Base-by-base conservation (phyloP, 2,329 filamentous ascomycete species). In the Gnomoniopsis sp. region DNA sequence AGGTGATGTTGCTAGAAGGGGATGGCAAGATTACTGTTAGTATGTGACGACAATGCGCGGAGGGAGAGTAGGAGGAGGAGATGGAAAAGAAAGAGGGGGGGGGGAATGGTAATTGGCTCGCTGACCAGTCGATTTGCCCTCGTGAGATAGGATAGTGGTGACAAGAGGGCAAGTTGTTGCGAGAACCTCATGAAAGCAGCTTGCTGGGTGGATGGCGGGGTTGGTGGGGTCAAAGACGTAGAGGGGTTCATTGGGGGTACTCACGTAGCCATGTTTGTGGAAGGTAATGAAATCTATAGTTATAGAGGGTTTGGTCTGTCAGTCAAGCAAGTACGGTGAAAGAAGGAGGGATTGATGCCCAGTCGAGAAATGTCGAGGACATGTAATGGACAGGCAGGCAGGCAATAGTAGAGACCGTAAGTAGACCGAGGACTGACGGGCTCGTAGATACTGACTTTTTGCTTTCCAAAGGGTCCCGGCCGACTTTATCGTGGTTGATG, bases 1-100 rank as follows among this genome's bases (percentile, higher is more conserved):
- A 95, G 74, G 90, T 93, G 74, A 95, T 93, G 82, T 95, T 95
- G 74, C 90, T 95, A 71, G 15, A 12, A n/a, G 48, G 6, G 10
- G 14, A 59, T 60, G 53, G 63, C 55, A 14, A 49, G 17, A 49
- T 26, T n/a, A 53, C 52, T 59, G 49, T 61, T 61, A 53, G 57
- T 50, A 21, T 52, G n/a, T 23, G 33, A 58, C 34, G 49, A 23
- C 47, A 34, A 17, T 53, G 14, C n/a, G n/a, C n/a, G n/a, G n/a
- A n/a, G n/a, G n/a, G n/a, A n/a, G n/a, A n/a, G 34, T 46, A 30
- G 43, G 46, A 22, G 22, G 46, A 38, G 30, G 43, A 46, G n/a
- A 8, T 8, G 8, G 8, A 30, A 30, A 30, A n/a, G n/a, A n/a
- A n/a, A n/a, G 38, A 17, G 10, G 38, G 6, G 2, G n/a, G 38